Base-by-base conservation (phyloP, 1,284 basidiomycete genomes). In the Ceratorhiza oryzae-sativae region DNA sequence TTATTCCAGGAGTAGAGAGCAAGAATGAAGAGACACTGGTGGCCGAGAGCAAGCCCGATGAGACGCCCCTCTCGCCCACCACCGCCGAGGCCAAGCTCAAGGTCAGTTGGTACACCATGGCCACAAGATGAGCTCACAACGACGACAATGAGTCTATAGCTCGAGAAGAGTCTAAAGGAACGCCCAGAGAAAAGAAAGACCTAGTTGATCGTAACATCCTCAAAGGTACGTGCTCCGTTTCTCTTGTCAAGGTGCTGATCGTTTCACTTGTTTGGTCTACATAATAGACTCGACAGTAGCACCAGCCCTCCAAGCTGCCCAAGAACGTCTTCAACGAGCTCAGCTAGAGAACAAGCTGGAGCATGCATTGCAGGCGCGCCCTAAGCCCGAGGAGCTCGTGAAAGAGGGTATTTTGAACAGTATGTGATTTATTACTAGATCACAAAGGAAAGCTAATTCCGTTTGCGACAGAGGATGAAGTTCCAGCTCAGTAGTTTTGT, bases 261-360 rank as follows among this genome's bases (percentile, higher is more conserved):
- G 27, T 42, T 30, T 42, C 25, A 34, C 51, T 15, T 12, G 15
- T 18, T 49, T 25, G 23, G 58, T 32, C 34, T 46, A 27, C 30
- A 74, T 20, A 36, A 34, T 39, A 88, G 90, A 90, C 73, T 88
- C 90, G 77, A 85, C 84, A n/a, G 84, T 91, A 36, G 88, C 91
- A n/a, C 89, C 89, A 6, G 81, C 85, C n/a, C 79, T 91, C 53
- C 85, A 90, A 76, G 90, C 88, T 36, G 87, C 87, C 71, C 85
- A 85, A 77, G 87, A 87, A 72, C 86, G 86, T 72, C 81, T 93
- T 68, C 84, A 90, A 79, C 83, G 87, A 72, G 86, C 87, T 42
- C 90, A 90, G 80, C 84, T 90, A 48, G 87, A 89, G 88, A 86
- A 92, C 80, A 89, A 87, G 77, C 84, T 94, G 55, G 88, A 87